phyloP scores from a whole-genome alignment of 2,329 filamentous ascomycete species.

The Aspergillus calidoustus region DNA sequence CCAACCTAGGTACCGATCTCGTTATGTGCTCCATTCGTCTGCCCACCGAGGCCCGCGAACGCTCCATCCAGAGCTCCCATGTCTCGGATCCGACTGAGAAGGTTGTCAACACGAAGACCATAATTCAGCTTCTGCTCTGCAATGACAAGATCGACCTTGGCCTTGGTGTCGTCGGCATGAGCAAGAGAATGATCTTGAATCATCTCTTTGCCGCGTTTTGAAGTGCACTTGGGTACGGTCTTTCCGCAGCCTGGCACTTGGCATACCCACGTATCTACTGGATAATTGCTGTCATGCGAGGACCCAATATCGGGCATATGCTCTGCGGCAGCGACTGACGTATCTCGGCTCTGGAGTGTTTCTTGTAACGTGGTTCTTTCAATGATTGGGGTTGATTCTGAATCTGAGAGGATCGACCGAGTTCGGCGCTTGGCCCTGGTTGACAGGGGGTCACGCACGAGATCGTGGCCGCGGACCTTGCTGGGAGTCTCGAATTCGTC shows the following conservation, averaged over 20 bases:
- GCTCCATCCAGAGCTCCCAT: conserved; percentile 29
- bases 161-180: conserved; percentile 42
- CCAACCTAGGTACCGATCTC: conserved; percentile 18
- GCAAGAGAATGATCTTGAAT: conserved; percentile 39
- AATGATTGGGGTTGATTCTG: conserved; percentile 26
- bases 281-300: conserved; percentile 20
- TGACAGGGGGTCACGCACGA: conserved; percentile 39
- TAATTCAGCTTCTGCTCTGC: conserved; percentile 42
- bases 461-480: conserved; percentile 38
- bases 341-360: conserved; percentile 30
- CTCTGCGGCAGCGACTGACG: conserved; percentile 23
- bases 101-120: conserved; percentile 37
- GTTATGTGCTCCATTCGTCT: conserved; percentile 20
- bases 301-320: conserved; percentile 18
- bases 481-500: conserved; percentile 40
- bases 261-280: conserved; percentile 41
- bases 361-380: conserved; percentile 37
- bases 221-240: conserved; percentile 36
- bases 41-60: conserved; percentile 20
- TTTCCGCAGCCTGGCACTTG: conserved; percentile 39
- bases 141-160: conserved; percentile 42
- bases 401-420: conserved; percentile 35
- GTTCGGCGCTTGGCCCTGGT: conserved; percentile 36
- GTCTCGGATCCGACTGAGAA: conserved; percentile 38
- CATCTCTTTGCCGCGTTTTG: conserved; percentile 37